Evolutionary conservation across 345 rosid genomes (phyloP), one percentile per base, ranked within the genome.

Genomic region (Citrus inodora): DNA sequence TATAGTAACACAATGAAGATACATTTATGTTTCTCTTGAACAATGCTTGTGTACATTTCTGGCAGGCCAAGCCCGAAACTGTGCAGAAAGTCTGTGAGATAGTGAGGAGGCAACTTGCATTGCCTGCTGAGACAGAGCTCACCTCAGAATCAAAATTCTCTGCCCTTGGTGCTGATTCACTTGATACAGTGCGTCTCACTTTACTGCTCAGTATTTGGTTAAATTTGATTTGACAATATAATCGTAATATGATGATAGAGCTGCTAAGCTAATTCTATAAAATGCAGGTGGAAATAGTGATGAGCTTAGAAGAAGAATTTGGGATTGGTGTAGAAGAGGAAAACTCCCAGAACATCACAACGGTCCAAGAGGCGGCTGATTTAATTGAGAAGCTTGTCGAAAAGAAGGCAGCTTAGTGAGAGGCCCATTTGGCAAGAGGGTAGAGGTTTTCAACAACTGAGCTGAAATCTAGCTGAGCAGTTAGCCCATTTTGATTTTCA

Each of bases 81-180:
- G 92, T 93, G 81, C 82, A 87, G 38, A 90, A 89, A 87, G 98
- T 94, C 65, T 89, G 93, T 77, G 89, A 86, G 37, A 90, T 92
- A 71, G 98, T 94, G 84, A 93, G 87, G 86, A 91, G 89, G 63
- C 98, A 94, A 82, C 83, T 93, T n/a, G 95, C 94, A 51, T 83
- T 94, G 70, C n/a, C 93, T 1, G 80, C 83, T 0, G 98, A 88
- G 30, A 70, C 83, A 10, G 65, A 78, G 1, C 90, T 94, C 40
- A 88, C 88, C 30, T 89, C 95, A 7, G 93, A 89, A 53, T 89
- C 98, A 53, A 92, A 88, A 67, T 93, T 93, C 79, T 30, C 91
- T 40, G 82, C 85, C 21, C 93, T 93, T 24, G 98, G 98, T 30
- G 98, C 98, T 3, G 98, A 94, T 83, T 93, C 98, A 30, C 98